Base-by-base conservation (phyloP, 331 rosid species). In the Quercus tomentella region DNA sequence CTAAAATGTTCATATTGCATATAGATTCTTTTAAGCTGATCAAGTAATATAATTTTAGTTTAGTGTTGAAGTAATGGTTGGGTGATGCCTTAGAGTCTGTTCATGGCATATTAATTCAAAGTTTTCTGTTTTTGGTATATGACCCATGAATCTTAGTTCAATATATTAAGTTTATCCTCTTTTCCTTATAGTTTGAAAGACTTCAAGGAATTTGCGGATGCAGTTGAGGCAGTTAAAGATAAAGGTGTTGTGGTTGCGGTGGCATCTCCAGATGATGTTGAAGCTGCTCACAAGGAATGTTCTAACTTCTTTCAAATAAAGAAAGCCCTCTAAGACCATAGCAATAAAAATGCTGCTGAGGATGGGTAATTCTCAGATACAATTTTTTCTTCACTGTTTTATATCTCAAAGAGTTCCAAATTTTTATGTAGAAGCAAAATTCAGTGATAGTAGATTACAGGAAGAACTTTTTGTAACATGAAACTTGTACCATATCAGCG, bases 241-340 rank as follows among this genome's bases (percentile, higher is more conserved):
- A 93, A 89, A 87, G 98, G 98, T 56, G 90, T 90, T 7, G 89
- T 88, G 88, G 98, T 93, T 70, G 97, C 96, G 18, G 99, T 96
- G 79, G 98, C 99, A 56, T 96, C 96, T 60, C 92, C 90, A 0
- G 97, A 91, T 62, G 99, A 96, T 31, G 91, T 96, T 28, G 91
- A 93, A 26, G 84, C 91, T 1, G 99, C 97, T 58, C 87, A 82
- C 78, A 84, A 86, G 82, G 88, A 89, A 80, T 83, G 84, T 66
- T 82, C 82, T 43, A 79, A 86, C 82, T 91, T 91, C 88, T 96
- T 96, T 74, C 91, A 96, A 88, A 84, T 93, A 56, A 93, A 93
- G 86, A 90, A 88, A 83, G 98, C 90, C 80, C 91, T 92, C 35
- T 92, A 84, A 80, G 63, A 56, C 9, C 73, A 1, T 9, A 56